phyloP scores from a whole-genome alignment of 768 basidiomycete genomes.

The Russula dissimulans region DNA sequence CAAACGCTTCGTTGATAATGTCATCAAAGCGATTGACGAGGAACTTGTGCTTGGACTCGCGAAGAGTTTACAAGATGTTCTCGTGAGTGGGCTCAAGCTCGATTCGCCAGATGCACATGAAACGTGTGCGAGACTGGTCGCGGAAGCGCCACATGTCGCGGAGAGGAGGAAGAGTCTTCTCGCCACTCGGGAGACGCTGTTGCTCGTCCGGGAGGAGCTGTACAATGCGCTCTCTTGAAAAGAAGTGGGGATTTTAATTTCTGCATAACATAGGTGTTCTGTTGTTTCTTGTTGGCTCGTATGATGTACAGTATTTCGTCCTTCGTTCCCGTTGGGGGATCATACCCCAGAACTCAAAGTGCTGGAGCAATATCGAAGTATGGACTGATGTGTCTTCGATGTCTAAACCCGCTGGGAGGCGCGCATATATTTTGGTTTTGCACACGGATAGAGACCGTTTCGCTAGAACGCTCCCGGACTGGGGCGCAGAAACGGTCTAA shows the following conservation, averaged over 20 bases:
- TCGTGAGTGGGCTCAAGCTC: constrained; percentile 44
- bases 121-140: constrained; percentile 43
- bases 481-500: no score
- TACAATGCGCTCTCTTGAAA: constrained; percentile 7
- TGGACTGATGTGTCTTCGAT: no score
- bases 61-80: constrained; percentile 34
- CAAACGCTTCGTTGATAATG: constrained; percentile 36
- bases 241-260: background rate
- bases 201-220: constrained; percentile 37
- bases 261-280: background rate
- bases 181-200: constrained; percentile 43
- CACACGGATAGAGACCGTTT: no score
- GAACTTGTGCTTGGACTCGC: constrained; percentile 48
- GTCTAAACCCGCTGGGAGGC: no score
- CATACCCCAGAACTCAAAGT: no score
- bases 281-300: background rate
- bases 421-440: no score
- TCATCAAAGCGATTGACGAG: constrained; percentile 32
- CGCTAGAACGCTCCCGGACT: no score
- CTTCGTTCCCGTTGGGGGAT: no score
- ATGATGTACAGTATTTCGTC: no score
- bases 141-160: constrained; percentile 39
- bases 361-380: no score
- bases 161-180: constrained; percentile 38
- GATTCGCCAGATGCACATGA: constrained; percentile 37